Evolutionary conservation across 768 basidiomycete species (phyloP).

Genomic region (Rhodotorula kratochvilovae): DNA sequence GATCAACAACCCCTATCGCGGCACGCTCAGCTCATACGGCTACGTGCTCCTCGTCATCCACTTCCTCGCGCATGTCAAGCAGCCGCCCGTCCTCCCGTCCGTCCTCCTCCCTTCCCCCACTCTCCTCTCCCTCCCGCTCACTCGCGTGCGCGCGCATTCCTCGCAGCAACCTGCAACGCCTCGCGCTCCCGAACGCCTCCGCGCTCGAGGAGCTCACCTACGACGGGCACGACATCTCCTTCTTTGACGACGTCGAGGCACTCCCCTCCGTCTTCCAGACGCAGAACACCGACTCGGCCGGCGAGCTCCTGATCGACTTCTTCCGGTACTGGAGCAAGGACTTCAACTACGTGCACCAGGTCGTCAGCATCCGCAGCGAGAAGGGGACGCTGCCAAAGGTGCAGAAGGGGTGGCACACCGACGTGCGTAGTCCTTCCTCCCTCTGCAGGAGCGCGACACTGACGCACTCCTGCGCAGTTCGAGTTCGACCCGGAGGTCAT

Average conservation of each 20-base stretch:
- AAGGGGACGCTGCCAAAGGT: constrained; percentile 85
- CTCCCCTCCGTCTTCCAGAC: constrained; percentile 88
- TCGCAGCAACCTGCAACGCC: constrained; percentile 36
- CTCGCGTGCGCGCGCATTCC: background rate
- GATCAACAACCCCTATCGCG: constrained; percentile 97
- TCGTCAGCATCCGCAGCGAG: constrained; percentile 70
- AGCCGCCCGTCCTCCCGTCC: constrained; percentile 81
- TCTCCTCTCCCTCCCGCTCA: constrained; percentile 5
- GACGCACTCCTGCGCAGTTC: constrained; percentile 20
- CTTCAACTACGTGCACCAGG: constrained; percentile 84
- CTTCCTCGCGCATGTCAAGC: constrained; percentile 95
- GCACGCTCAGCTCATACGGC: constrained; percentile 93
- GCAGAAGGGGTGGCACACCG: constrained; percentile 88
- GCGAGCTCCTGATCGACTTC: constrained; percentile 95
- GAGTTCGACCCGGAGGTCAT: constrained; percentile 36
- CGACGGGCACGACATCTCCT: constrained; percentile 60
- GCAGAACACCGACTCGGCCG: constrained; percentile 85
- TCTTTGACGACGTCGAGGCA: constrained; percentile 95
- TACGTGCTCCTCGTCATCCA: constrained; percentile 97
- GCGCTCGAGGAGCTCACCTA: constrained; percentile 72
- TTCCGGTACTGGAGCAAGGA: constrained; percentile 94
- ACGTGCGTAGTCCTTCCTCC: constrained; percentile 55
- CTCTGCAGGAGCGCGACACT: background rate
- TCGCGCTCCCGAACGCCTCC: constrained; percentile 40
- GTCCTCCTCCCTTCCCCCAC: constrained; percentile 1